phyloP scores from a whole-genome alignment of 148 eudicot species.

The Gaultheria prostrata region DNA sequence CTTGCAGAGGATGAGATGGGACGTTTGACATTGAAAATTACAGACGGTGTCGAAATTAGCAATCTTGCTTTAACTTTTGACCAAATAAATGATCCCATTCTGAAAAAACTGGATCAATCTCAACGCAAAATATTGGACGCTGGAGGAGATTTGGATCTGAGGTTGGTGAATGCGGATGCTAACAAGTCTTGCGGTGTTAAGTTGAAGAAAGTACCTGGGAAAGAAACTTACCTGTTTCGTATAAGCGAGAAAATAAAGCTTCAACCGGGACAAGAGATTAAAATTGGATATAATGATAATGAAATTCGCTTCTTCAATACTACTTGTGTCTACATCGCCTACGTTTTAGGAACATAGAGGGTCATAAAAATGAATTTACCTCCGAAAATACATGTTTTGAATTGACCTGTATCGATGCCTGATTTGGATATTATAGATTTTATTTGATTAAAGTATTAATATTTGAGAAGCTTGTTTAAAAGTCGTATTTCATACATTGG shows the following conservation, averaged over 20 bases:
- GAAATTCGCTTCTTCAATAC: not conserved
- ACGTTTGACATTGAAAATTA: not conserved
- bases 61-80: not conserved
- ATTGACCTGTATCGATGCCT: not conserved
- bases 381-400: not conserved
- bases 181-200: not conserved
- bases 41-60: not conserved
- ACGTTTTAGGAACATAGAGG: no score
- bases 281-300: not conserved
- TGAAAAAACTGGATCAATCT: not conserved
- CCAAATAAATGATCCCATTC: not conserved
- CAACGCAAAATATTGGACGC: not conserved
- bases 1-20: not conserved
- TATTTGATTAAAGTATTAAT: not conserved
- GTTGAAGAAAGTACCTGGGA: not conserved
- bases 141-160: not conserved
- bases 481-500: not conserved
- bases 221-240: not conserved
- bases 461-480: not conserved
- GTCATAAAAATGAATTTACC: not conserved
- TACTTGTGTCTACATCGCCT: no score
- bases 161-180: not conserved
- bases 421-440: not conserved
- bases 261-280: not conserved
- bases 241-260: not conserved